Evolutionary conservation across 306 rosid species (phyloP), one percentile per base, ranked within the genome.

Genomic region (Glycine tomentella): DNA sequence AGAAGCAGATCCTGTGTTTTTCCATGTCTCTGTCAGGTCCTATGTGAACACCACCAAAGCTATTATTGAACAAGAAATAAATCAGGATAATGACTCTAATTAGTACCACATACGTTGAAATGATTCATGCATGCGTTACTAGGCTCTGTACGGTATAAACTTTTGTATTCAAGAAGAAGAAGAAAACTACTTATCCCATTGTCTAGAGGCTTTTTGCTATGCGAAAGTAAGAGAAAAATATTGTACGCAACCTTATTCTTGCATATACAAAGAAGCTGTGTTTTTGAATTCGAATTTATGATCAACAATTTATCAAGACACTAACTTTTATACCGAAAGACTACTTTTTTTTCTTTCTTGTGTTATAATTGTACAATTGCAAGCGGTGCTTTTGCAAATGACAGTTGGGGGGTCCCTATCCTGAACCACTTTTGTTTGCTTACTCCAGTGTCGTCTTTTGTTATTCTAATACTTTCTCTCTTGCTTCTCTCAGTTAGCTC

Each of bases 341-440:
- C 17, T 65, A n/a, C 36, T 53, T 66, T 36, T 12, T 57, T 36
- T 12, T 57, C 13, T 58, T 6, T 45, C 63, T 38, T 14, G 67
- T 62, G 74, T 64, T 82, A 87, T 57, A 87, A 84, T 83, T 65
- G 81, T 38, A 88, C 1, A 9, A 42, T 42, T 42, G 90, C 90
- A 87, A 88, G 88, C 76, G 80, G 87, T 75, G 69, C 51, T 71
- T 84, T 57, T 49, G 74, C 75, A 78, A 69, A 78, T 49, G 78
- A 75, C 85, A 79, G 88, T 68, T 76, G 70, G 2, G 80, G 83
- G 74, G 93, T 87, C 84, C 80, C 53, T 84, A 16, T 90, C 88
- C 74, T 62, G 58, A 68, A 78, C 85, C 74, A 20, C 85, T 86
- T 87, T 83, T 74, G 77, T 84, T 88, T 89, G 82, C 87, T 88